These are phyloP conservation scores for Cladosporium sp. DNA, from an alignment of 2,329 filamentous ascomycete species.

Conservation along the genomic window DNA sequence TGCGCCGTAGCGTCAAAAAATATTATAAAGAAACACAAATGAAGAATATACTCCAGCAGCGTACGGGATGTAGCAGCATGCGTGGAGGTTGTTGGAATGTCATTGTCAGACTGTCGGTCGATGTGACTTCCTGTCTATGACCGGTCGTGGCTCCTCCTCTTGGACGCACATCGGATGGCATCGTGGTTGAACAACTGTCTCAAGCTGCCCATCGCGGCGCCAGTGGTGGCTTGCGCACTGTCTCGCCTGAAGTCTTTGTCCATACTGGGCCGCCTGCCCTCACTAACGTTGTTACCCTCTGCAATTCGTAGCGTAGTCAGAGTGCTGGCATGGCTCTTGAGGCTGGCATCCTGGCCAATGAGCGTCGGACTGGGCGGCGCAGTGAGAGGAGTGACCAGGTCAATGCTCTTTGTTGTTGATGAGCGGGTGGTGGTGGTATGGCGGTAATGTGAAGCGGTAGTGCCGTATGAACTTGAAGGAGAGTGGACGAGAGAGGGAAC, in stretches of 20 bases:
- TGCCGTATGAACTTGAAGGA: constrained; percentile 47
- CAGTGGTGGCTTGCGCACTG: background rate
- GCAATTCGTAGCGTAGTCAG: constrained; percentile 34
- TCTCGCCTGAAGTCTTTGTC: constrained; percentile 2
- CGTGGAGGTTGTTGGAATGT: background rate
- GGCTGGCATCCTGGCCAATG: constrained; percentile 28
- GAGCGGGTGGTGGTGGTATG: constrained; percentile 43
- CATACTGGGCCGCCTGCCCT: constrained; percentile 3
- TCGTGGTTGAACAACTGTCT: constrained; percentile 39
- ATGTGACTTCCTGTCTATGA: background rate
- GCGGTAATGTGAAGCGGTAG: constrained; percentile 42
- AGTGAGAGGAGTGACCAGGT: constrained; percentile 46
- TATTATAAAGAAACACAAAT: background rate
- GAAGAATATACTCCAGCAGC: background rate
- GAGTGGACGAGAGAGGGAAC: constrained; percentile 50
- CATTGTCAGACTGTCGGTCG: background rate
- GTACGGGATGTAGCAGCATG: background rate
- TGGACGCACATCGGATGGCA: constrained; percentile 33
- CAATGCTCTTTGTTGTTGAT: constrained; percentile 35
- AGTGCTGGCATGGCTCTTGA: constrained; percentile 36
- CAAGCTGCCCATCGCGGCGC: constrained; percentile 28
- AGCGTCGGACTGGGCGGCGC: constrained; percentile 29
- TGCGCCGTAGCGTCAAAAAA: background rate
- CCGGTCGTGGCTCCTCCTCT: constrained; percentile 1
- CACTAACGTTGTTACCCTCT: constrained; percentile 25